Evolutionary conservation across 2,329 filamentous ascomycete species (phyloP).

Genomic region (Mycosphaerella sp.): DNA sequence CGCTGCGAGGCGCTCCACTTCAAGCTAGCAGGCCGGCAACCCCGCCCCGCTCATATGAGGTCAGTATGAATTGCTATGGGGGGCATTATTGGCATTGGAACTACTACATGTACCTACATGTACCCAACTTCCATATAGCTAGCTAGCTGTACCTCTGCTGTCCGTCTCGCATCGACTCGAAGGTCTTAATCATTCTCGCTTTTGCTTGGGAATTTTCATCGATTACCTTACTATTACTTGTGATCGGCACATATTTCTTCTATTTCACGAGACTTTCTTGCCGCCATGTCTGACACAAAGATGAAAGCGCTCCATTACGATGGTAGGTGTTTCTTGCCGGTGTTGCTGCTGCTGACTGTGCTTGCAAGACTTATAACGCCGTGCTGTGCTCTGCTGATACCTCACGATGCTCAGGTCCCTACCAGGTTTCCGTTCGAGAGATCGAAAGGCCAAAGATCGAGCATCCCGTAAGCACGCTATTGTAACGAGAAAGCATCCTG

Average conservation of each 20-base stretch:
- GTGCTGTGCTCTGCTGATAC: too few relatives aligned
- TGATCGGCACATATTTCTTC: background rate
- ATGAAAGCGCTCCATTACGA: constrained; percentile 62
- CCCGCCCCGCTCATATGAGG: constrained; percentile 9
- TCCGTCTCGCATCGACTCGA: too few relatives aligned
- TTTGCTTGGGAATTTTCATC: too few relatives aligned
- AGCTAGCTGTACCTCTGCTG: too few relatives aligned
- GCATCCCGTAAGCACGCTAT: constrained; percentile 41
- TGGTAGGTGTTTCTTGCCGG: constrained; percentile 22
- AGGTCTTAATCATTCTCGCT: too few relatives aligned
- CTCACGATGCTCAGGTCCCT: constrained; percentile 37
- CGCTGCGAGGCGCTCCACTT: background rate
- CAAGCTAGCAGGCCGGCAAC: constrained; percentile 3
- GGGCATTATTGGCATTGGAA: too few relatives aligned
- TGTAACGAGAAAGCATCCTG: background rate
- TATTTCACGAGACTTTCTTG: background rate
- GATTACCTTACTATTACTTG: background rate
- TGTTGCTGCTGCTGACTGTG: too few relatives aligned
- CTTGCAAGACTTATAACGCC: too few relatives aligned
- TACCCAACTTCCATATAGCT: too few relatives aligned
- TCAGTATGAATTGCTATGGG: too few relatives aligned
- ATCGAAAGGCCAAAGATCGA: constrained; percentile 53
- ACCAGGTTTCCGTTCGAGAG: constrained; percentile 56
- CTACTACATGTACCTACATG: too few relatives aligned
- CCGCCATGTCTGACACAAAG: constrained; percentile 15